Conservation (phyloP, 2,329 filamentous ascomycete genomes). For the Aspergillus transmontanensis region DNA sequence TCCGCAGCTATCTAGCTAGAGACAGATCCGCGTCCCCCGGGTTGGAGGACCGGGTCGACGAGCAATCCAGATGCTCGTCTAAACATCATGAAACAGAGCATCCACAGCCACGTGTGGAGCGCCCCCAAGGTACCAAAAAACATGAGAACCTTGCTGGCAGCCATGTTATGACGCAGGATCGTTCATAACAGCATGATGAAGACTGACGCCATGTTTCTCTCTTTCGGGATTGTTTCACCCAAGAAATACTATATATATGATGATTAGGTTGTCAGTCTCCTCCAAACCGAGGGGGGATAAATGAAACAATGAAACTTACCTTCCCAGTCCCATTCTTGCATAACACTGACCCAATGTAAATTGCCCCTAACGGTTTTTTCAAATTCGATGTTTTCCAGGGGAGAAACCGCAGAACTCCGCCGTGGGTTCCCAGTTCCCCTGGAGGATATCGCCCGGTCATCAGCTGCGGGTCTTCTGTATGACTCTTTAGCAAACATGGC, state of each 20-base stretch:
- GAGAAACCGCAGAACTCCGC: conserved; percentile 33
- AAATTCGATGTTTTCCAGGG: conserved; percentile 52
- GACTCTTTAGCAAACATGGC: conserved; percentile 26
- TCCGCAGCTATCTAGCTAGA: conserved; percentile 29
- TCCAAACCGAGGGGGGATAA: not conserved
- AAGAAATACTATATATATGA: conserved; percentile 39
- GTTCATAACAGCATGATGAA: conserved; percentile 1
- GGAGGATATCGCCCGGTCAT: conserved; percentile 13
- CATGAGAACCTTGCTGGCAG: not conserved
- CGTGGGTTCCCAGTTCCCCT: conserved; percentile 22
- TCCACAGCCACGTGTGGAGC: conserved; percentile 1
- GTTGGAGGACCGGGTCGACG: conserved; percentile 6
- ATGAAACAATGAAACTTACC: conserved; percentile 46
- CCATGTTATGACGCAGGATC: not conserved
- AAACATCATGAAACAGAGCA: not conserved
- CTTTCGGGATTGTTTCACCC: conserved; percentile 28
- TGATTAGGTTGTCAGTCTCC: conserved; percentile 10
- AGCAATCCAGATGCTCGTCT: not conserved
- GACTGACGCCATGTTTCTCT: not conserved
- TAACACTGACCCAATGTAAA: conserved; percentile 71
- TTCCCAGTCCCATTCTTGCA: conserved; percentile 75
- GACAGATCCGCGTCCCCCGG: conserved; percentile 3
- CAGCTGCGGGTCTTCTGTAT: conserved; percentile 21
- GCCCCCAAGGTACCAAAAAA: conserved; percentile 1
- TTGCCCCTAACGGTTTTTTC: conserved; percentile 67